Evolutionary conservation across 2,329 filamentous ascomycete species (phyloP).

Genomic region (Phaeophleospora eucalypticola): DNA sequence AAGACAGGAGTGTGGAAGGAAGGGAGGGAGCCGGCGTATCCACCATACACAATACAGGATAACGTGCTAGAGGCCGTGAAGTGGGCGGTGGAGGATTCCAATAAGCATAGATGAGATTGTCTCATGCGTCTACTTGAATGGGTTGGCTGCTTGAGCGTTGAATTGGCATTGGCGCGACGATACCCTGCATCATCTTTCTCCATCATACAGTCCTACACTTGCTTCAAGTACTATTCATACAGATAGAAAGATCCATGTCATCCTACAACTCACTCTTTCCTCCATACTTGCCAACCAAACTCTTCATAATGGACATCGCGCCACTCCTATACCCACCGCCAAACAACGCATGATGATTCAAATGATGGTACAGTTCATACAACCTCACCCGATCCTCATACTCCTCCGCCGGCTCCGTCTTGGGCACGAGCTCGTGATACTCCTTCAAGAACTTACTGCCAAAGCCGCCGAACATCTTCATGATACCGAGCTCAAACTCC

Average conservation of each 20-base stretch:
- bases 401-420: conserved; percentile 74
- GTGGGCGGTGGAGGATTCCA: conserved; percentile 63
- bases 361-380: conserved; percentile 83
- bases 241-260: too few relatives aligned
- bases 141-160: not conserved
- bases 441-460: conserved; percentile 66
- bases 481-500: conserved; percentile 89
- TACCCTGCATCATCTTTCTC: not conserved
- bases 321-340: conserved; percentile 72
- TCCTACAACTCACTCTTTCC: conserved; percentile 11
- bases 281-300: conserved; percentile 67
- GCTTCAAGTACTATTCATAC: too few relatives aligned
- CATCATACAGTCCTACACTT: too few relatives aligned
- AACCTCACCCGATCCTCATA: conserved; percentile 77
- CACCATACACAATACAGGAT: conserved; percentile 63
- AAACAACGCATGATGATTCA: conserved; percentile 79
- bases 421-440: conserved; percentile 71
- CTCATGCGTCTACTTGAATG: not conserved
- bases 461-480: conserved; percentile 95
- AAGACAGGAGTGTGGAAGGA: conserved; percentile 71
- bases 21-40: conserved; percentile 53
- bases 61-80: conserved; percentile 73
- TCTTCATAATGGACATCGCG: conserved; percentile 75
- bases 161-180: not conserved
- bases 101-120: not conserved